Evolutionary conservation across 306 rosid species (phyloP), one percentile per base, ranked within the genome.

Genomic region (Quercus variabilis): DNA sequence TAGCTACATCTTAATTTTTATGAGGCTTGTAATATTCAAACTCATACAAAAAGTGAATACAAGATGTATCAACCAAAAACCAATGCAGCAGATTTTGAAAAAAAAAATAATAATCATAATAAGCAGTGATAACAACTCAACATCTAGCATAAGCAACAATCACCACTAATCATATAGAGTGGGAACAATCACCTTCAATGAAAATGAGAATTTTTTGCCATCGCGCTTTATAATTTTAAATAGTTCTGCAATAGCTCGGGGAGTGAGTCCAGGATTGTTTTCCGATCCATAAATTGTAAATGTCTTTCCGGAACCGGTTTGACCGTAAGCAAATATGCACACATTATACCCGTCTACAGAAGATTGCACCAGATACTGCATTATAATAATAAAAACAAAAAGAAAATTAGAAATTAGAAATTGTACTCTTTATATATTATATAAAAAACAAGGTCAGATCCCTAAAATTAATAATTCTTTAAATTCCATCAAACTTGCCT

Each of bases 281-380:
- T 90, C 96, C 12, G 94, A 83, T 76, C 98, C 98, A 41, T 94
- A 94, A 56, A 94, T 90, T 25, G 98, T 94, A 79, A 86, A 94
- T 7, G 98, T 94, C 88, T 94, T 94, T 62, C 98, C 98, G 7
- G 98, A 94, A 60, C 98, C 98, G 19, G 98, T 94, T 87, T 94
- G 98, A 75, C 98, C 98, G 62, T 94, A 94, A 5, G 98, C 98
- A 90, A 94, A 94, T 79, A 94, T 89, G 85, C 97, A 94, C 13
- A 94, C 97, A 73, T 94, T 94, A 87, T 81, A 94, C 17, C 98
- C 98, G 59, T 94, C 97, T 4, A 94, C 92, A 0, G 98, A 92
- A 68, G 98, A 94, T 81, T 94, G 98, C 80, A 94, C 98, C 72
- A 94, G 81, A 85, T 92, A 94, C 98, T 94, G 94, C 87, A 93